phyloP scores from a whole-genome alignment of 768 basidiomycete genomes.

The Mycena galopus region DNA sequence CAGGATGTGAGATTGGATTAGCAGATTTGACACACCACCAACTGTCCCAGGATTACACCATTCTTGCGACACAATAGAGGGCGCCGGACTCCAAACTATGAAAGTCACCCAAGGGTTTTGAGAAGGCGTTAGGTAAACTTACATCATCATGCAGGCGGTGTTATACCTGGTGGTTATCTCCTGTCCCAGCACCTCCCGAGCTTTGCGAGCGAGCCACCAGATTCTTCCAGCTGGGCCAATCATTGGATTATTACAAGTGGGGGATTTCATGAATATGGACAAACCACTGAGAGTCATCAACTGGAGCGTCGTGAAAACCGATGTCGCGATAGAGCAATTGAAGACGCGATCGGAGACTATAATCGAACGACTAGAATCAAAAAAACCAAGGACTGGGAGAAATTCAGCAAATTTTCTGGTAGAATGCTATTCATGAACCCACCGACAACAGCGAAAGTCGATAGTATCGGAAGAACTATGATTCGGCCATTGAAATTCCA shows the following conservation, averaged over 20 bases:
- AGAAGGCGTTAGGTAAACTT: background rate
- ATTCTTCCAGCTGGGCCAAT: constrained; percentile 14
- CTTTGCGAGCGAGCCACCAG: constrained; percentile 12
- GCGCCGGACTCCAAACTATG: constrained; percentile 20
- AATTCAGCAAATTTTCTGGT: background rate
- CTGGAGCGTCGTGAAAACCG: constrained; percentile 8
- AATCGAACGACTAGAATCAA: background rate
- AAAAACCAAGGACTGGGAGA: constrained; percentile 10
- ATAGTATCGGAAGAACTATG: background rate
- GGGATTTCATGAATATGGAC: too few relatives aligned
- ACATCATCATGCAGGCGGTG: constrained; percentile 13
- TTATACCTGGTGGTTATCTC: background rate
- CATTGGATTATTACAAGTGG: background rate
- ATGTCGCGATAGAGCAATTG: background rate
- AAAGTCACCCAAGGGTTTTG: background rate
- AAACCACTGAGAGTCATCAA: constrained; percentile 16
- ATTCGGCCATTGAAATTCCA: constrained; percentile 5
- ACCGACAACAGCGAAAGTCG: background rate
- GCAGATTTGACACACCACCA: too few relatives aligned
- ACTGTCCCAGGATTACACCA: too few relatives aligned
- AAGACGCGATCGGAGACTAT: background rate
- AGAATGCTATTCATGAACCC: background rate
- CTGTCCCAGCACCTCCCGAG: background rate
- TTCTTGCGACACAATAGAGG: constrained; percentile 2
- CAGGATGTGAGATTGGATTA: too few relatives aligned